Conservation (phyloP, 139 green algal genomes). For the Edaphochlamys debaryana region DNA sequence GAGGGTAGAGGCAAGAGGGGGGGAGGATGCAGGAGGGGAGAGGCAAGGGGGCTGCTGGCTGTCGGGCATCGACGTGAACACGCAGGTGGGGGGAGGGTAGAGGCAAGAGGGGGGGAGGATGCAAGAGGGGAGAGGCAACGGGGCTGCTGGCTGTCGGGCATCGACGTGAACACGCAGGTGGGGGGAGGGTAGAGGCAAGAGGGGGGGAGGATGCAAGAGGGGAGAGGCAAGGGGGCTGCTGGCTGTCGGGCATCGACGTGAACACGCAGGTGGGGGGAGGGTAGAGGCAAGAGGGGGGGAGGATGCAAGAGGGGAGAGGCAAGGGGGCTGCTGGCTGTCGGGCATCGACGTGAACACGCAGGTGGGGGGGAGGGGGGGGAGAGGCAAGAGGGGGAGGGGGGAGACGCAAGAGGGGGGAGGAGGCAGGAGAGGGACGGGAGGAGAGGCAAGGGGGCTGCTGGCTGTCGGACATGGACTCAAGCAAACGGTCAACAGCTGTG, state of each 20-base stretch:
- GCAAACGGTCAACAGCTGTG: too few relatives aligned
- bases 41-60: constrained; percentile 96
- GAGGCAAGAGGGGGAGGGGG: too few relatives aligned
- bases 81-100: constrained; percentile 57
- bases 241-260: constrained; percentile 94
- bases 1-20: too few relatives aligned
- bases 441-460: constrained; percentile 86
- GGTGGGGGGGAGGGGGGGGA: constrained; percentile 26
- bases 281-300: not conserved
- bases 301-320: not conserved
- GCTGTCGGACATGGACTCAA: constrained; percentile 93
- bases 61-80: constrained; percentile 88
- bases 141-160: constrained; percentile 98
- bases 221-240: constrained; percentile 85
- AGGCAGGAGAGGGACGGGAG: too few relatives aligned
- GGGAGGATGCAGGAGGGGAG: not conserved
- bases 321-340: constrained; percentile 95
- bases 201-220: not conserved
- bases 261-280: constrained; percentile 67
- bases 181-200: not conserved
- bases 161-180: constrained; percentile 82
- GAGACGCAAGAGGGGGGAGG: not conserved
- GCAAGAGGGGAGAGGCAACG: too few relatives aligned
- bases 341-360: constrained; percentile 87
- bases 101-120: not conserved